Percentiles rank a stretch among this genome's conserved stretches.
Evolutionary conservation across 495 filamentous ascomycete species (phyloP).

Genomic region (Penicillium verhagenii): DNA sequence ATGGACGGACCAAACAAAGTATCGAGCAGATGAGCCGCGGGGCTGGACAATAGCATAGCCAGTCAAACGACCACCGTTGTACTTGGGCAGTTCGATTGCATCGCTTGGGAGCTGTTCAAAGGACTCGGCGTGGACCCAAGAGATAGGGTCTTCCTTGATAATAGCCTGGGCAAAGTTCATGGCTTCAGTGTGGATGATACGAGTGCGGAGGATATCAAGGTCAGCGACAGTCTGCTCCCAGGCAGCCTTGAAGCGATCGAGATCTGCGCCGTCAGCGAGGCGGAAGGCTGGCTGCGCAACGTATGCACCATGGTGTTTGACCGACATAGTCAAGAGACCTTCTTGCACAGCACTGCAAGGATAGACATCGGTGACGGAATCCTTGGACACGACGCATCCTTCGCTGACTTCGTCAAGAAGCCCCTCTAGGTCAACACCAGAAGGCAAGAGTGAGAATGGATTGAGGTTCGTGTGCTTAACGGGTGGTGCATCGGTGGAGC

Average conservation of each 20-base stretch:
- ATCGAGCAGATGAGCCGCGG: slow-evolving; percentile 18
- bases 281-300: slow-evolving; percentile 49
- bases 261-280: slow-evolving; percentile 41
- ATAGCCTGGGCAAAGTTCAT: slow-evolving; percentile 56
- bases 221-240: slow-evolving; percentile 52
- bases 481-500: slow-evolving; percentile 1
- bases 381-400: slow-evolving; percentile 40
- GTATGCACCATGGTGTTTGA: slow-evolving; percentile 52
- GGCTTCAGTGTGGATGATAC: slow-evolving; percentile 50
- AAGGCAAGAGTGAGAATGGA: slow-evolving; percentile 48
- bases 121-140: slow-evolving; percentile 43
- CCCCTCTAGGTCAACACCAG: slow-evolving; percentile 18
- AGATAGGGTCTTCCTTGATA: slow-evolving; percentile 45
- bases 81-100: slow-evolving; percentile 43
- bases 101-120: slow-evolving; percentile 46
- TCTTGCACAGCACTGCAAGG: slow-evolving; percentile 73
- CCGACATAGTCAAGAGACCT: slow-evolving; percentile 62
- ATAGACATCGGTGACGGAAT: slow-evolving; percentile 55
- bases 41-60: slow-evolving; percentile 52
- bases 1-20: slow-evolving; percentile 64
- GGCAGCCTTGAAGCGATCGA: slow-evolving; percentile 49
- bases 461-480: slow-evolving; percentile 18
- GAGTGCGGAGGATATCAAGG: slow-evolving; percentile 55
- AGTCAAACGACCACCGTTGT: slow-evolving; percentile 55
- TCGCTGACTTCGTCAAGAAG: slow-evolving; percentile 46